phyloP scores from a whole-genome alignment of 306 rosid species.

The Gastrolobium bilobum region DNA sequence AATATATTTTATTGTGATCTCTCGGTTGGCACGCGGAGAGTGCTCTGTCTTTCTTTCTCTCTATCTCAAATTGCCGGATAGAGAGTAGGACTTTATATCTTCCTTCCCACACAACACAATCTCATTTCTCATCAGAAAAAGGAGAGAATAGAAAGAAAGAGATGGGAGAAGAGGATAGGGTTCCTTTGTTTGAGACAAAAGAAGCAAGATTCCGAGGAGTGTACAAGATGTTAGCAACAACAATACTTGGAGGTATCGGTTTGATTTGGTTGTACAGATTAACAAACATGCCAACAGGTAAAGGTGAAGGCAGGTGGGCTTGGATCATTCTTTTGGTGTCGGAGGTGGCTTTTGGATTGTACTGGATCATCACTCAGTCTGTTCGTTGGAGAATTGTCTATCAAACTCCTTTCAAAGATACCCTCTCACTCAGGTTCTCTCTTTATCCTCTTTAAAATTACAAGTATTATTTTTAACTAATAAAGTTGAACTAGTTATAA shows the following conservation, averaged over 20 bases:
- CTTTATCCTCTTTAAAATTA: neutral
- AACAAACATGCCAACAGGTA: slow-evolving; percentile 26
- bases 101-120: neutral
- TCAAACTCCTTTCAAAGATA: slow-evolving; percentile 55
- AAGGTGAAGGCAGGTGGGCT: slow-evolving; percentile 41
- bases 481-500: too few species aligned
- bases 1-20: too few species aligned
- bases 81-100: too few species aligned
- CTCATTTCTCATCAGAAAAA: too few species aligned
- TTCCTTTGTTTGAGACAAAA: slow-evolving; percentile 57
- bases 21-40: too few species aligned
- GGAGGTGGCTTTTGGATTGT: slow-evolving; percentile 61
- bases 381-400: slow-evolving; percentile 56
- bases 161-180: neutral
- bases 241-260: slow-evolving; percentile 54
- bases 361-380: slow-evolving; percentile 76
- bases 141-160: neutral
- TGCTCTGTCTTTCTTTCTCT: too few species aligned
- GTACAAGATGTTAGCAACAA: slow-evolving; percentile 48
- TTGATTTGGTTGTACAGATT: slow-evolving; percentile 68
- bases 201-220: slow-evolving; percentile 47
- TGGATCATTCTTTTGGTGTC: slow-evolving; percentile 55
- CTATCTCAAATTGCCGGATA: too few species aligned
- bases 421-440: slow-evolving; percentile 59
- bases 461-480: too few species aligned